These are phyloP conservation scores for Trichophyton simii DNA, from an alignment of 2,329 filamentous ascomycete genomes.

Conservation along the genomic window DNA sequence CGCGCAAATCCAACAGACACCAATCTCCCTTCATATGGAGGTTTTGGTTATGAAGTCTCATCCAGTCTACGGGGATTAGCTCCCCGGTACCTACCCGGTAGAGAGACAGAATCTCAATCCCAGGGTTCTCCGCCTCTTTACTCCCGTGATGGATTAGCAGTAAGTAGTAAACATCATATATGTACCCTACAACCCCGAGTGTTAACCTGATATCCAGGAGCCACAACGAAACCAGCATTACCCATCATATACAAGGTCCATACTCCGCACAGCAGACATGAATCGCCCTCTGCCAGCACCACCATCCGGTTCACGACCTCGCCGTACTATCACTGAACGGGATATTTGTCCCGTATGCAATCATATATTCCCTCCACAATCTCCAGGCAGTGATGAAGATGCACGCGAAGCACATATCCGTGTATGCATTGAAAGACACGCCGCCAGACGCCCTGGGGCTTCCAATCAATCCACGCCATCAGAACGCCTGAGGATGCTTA, in stretches of 20 bases:
- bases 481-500: constrained; percentile 26
- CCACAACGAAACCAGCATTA: constrained; percentile 4
- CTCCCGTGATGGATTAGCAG: constrained; percentile 6
- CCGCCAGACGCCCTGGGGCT: constrained; percentile 6
- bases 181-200: not conserved
- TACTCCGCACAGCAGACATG: not conserved
- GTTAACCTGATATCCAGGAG: not conserved
- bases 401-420: constrained; percentile 35
- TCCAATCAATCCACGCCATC: constrained; percentile 6
- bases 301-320: constrained; percentile 14
- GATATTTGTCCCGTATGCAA: constrained; percentile 39
- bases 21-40: constrained; percentile 11
- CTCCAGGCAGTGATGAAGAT: constrained; percentile 26
- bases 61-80: constrained; percentile 8
- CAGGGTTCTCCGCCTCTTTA: constrained; percentile 13
- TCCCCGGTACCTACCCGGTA: constrained; percentile 10
- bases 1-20: constrained; percentile 6
- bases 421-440: constrained; percentile 31
- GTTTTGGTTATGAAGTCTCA: constrained; percentile 10
- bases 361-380: constrained; percentile 27
- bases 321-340: constrained; percentile 25
- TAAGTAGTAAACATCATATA: not conserved
- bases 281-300: constrained; percentile 11
- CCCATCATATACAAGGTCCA: not conserved
- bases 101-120: constrained; percentile 5